Base-by-base conservation (phyloP, 306 rosid species). In the Senna tora region DNA sequence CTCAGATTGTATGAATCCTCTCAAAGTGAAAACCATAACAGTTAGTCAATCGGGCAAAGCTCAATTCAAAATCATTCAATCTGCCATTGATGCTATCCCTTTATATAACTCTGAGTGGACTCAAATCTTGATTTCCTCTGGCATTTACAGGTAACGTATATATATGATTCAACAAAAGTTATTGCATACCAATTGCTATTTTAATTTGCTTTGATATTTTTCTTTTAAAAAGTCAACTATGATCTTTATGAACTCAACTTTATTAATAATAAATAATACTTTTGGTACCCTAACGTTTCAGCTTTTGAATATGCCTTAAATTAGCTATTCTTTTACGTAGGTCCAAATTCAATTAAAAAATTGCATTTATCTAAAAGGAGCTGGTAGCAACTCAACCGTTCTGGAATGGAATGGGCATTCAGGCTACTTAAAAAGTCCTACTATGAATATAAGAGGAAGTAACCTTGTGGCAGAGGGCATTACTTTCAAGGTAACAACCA, bases 361-460 rank as follows among this genome's bases (percentile, higher is more conserved):
- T 7, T 79, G 84, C 77, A 58, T 80, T 50, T 83, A 68, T 64
- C 82, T 83, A 17, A 75, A 83, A 68, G 84, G 87, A 76, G 75
- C 68, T 4, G 82, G 77, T 7, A 62, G 22, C 2, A 10, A 25
- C 0, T 21, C 9, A 5, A 73, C 84, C 0, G 51, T 42, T 25
- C 46, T 79, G 4, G 64, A 83, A 66, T 72, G 77, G 77, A 8
- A 69, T 69, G 59, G 20, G 14, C 67, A 53, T 47, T 11, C 12
- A 28, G 73, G 6, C 62, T 21, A 12, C 5, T 0, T 2, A 63
- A 42, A 25, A 30, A 63, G 51, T 45, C 59, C 82, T 4, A 76
- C 84, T 43, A 72, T 83, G 22, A 2, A 13, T 5, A 3, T 68
- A 33, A 13, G 5, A 9, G 82, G 75, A 36, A 17, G 63, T 11